phyloP scores from a whole-genome alignment of 164 flowering plant genomes.

The Santalum album region DNA sequence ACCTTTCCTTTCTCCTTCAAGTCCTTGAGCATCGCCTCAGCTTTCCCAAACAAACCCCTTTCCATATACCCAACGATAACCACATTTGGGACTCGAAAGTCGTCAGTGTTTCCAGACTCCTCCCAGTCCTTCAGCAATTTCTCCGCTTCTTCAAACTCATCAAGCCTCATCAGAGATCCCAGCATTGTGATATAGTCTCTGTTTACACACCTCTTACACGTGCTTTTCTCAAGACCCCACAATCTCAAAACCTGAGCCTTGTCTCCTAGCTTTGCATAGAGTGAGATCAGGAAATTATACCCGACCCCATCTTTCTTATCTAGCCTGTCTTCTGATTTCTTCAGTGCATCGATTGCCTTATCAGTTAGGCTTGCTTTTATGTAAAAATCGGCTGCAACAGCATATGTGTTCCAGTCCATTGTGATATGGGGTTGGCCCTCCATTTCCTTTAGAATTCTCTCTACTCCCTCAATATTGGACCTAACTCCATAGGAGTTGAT shows the following conservation, averaged over 20 bases:
- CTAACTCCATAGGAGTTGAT: constrained; percentile 51
- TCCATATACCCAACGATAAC: constrained; percentile 33
- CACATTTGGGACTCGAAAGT: constrained; percentile 41
- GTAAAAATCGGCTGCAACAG: constrained; percentile 47
- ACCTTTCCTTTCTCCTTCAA: constrained; percentile 30
- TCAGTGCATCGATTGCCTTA: constrained; percentile 38
- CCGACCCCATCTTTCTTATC: constrained; percentile 36
- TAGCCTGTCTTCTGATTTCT: constrained; percentile 45
- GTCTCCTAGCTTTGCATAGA: constrained; percentile 46
- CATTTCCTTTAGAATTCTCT: constrained; percentile 48
- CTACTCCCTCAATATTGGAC: constrained; percentile 51
- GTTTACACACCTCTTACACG: constrained; percentile 40
- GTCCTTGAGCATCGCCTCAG: constrained; percentile 41
- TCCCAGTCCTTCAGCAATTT: constrained; percentile 54
- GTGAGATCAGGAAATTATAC: constrained; percentile 56
- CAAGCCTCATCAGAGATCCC: constrained; percentile 47
- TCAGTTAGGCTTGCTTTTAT: constrained; percentile 37
- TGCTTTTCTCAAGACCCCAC: constrained; percentile 39
- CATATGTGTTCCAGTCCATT: constrained; percentile 66
- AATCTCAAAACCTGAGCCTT: constrained; percentile 48
- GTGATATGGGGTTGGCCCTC: constrained; percentile 35
- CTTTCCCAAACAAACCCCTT: constrained; percentile 41
- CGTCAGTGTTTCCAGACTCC: constrained; percentile 46
- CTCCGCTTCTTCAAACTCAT: constrained; percentile 55
- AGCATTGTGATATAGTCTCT: constrained; percentile 47